Base-by-base conservation (phyloP, 1,139 yeast species). In the Blastobotrys indianensis region DNA sequence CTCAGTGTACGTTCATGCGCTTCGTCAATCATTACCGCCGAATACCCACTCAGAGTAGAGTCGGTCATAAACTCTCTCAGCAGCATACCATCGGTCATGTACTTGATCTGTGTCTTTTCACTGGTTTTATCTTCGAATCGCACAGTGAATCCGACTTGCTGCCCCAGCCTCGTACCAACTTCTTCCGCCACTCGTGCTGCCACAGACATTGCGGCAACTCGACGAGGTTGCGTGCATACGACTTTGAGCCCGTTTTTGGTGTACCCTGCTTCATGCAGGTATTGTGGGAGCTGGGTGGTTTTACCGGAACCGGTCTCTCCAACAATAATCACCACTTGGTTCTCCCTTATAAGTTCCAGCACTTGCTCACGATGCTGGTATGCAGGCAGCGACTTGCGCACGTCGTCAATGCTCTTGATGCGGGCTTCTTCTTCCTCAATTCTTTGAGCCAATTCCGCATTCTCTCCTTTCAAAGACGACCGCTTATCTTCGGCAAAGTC, bases 271-370 rank as follows among this genome's bases (percentile, higher is more conserved):
- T 88, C 96, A 54, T 79, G 76, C 23, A 92, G 68, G 60, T 80
- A 92, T 58, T 92, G 97, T 0, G 97, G 97, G 10, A 92, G 67
- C 64, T 92, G 97, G 0, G 98, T 92, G 0, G 98, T 92, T 58
- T 92, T 92, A 56, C 98, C 98, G 0, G 97, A 88, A 40, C 98
- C 98, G 0, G 98, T 92, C 62, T 92, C 97, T 50, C 98, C 98
- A 32, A 92, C 96, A 40, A 92, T 84, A 37, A 92, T 84, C 34
- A 90, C 61, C 31, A 90, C 83, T 59, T 87, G 95, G 57, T 85
- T 77, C 12, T 75, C 66, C 16, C 64, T 61, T 2, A 92, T 74
- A 0, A 87, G 79, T 0, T 74, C 72, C n/a, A 92, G 63, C 28
- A 92, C 73, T 43, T 77, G 73, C 1, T 75, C 69, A 46, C 87